These are phyloP conservation scores for Crassisporium funariophilum DNA, from an alignment of 768 basidiomycete species.

Conservation along the genomic window DNA sequence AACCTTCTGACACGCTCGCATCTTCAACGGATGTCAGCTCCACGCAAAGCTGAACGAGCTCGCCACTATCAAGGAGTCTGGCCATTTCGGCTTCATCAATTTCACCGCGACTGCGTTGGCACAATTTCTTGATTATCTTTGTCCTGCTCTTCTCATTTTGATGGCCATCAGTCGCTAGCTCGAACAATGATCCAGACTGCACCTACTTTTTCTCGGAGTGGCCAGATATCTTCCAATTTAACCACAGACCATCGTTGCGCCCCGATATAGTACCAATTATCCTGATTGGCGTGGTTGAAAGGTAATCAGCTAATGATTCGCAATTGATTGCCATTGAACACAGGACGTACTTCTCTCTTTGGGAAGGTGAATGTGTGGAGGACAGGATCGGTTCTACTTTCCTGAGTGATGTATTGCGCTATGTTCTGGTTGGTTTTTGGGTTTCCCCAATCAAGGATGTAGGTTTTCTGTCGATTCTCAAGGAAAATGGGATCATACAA, in stretches of 20 bases:
- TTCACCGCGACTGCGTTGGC: conserved; percentile 34
- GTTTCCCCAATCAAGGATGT: conserved; percentile 58
- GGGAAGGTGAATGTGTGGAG: conserved; percentile 58
- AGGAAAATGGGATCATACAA: conserved; percentile 58
- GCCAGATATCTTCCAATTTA: conserved; percentile 39
- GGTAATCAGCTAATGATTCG: background rate
- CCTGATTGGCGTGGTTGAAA: too few species aligned
- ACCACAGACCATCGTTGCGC: conserved; percentile 44
- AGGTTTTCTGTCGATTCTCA: conserved; percentile 44
- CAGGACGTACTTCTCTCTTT: conserved; percentile 39
- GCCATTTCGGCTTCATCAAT: conserved; percentile 35
- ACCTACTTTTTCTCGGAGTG: conserved; percentile 38
- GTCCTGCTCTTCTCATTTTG: conserved; percentile 28
- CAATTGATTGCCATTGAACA: conserved; percentile 1
- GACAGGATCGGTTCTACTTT: conserved; percentile 20
- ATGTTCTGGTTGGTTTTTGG: conserved; percentile 33
- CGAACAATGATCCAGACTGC: background rate
- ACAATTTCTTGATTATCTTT: conserved; percentile 35
- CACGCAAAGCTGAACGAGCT: conserved; percentile 48
- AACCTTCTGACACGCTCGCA: conserved; percentile 9
- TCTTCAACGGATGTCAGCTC: conserved; percentile 30
- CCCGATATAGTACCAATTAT: conserved; percentile 54
- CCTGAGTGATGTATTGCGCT: conserved; percentile 32
- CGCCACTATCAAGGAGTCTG: conserved; percentile 39
- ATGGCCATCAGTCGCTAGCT: background rate